Evolutionary conservation across 495 filamentous ascomycete species (phyloP).

Genomic region (Penicillium dipodomyicola): DNA sequence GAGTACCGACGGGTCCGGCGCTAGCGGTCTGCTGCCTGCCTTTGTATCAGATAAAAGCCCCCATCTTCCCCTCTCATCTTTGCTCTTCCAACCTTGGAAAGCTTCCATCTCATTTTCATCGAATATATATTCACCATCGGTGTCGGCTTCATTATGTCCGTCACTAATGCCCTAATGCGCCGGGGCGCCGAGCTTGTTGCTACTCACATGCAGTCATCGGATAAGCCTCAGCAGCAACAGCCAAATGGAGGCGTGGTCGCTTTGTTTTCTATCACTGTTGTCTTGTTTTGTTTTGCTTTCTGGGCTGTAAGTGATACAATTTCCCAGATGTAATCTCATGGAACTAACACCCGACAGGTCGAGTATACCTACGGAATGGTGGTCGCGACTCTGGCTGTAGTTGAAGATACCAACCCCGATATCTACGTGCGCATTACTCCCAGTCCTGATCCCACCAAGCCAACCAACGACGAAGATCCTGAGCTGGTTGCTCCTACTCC

Average conservation of each 20-base stretch:
- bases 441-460: conserved; percentile 36
- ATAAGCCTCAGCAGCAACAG: conserved; percentile 1
- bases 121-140: neutral
- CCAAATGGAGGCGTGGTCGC: conserved; percentile 10
- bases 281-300: conserved; percentile 4
- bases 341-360: conserved; percentile 26
- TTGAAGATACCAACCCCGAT: conserved; percentile 61
- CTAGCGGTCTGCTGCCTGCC: conserved; percentile 13
- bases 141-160: conserved; percentile 13
- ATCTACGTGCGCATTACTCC: conserved; percentile 49
- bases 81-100: neutral
- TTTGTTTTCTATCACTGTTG: neutral
- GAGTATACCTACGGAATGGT: conserved; percentile 60
- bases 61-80: conserved; percentile 1
- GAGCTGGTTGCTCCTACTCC: conserved; percentile 23
- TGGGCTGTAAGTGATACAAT: conserved; percentile 12
- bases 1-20: conserved; percentile 8
- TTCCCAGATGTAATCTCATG: neutral
- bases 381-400: conserved; percentile 56
- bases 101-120: neutral
- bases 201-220: neutral
- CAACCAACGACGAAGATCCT: conserved; percentile 33
- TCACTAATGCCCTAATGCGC: conserved; percentile 11
- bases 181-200: conserved; percentile 17
- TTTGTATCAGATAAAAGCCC: conserved; percentile 13